A percentile compares a stretch with the other conserved stretches of the same genome.
Evolutionary conservation across 306 rosid species (phyloP).

Genomic region (Urtica urens): DNA sequence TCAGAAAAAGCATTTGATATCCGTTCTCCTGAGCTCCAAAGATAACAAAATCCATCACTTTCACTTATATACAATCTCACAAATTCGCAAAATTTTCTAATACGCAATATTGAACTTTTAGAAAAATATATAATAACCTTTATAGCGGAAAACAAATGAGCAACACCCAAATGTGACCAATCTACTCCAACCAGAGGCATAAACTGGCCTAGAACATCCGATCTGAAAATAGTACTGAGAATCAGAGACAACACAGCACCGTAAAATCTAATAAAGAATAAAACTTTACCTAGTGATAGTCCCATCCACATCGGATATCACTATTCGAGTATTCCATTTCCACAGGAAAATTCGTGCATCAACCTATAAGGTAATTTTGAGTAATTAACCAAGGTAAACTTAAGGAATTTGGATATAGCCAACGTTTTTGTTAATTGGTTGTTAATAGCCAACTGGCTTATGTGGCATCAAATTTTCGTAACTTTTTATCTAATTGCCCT

Average conservation of each 20-base stretch:
- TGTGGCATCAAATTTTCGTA: too few relatives aligned
- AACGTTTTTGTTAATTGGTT: too few relatives aligned
- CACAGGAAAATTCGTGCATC: constrained; percentile 78
- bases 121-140: too few relatives aligned
- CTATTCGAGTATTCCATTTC: constrained; percentile 86
- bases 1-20: constrained; percentile 84
- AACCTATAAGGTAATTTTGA: constrained; percentile 43
- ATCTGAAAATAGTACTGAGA: constrained; percentile 31
- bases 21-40: constrained; percentile 74
- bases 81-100: too few relatives aligned
- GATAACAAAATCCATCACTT: too few relatives aligned
- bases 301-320: constrained; percentile 97
- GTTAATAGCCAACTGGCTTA: too few relatives aligned
- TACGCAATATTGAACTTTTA: background rate
- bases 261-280: background rate
- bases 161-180: constrained; percentile 97
- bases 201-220: constrained; percentile 99
- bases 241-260: background rate
- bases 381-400: constrained; percentile 6
- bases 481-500: too few relatives aligned
- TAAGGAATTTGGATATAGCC: too few relatives aligned
- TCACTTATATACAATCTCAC: too few relatives aligned
- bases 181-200: constrained; percentile 98
- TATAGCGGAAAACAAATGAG: constrained; percentile 91
- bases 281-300: constrained; percentile 70